phyloP scores from a whole-genome alignment of 2,329 filamentous ascomycete genomes.

The Cryphonectria nitschkei region DNA sequence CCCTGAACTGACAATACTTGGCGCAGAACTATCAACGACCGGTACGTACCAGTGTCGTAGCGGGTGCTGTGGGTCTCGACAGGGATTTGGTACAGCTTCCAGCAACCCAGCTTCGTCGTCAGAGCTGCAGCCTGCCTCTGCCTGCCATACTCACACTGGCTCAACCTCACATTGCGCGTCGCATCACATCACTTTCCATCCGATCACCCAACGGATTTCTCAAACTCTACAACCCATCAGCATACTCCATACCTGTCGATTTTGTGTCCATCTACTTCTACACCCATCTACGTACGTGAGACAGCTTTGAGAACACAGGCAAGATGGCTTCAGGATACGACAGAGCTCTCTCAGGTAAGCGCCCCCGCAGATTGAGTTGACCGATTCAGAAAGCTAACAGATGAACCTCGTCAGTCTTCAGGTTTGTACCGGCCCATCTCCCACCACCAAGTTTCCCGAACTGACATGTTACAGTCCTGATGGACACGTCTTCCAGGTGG shows the following conservation, averaged over 20 bases:
- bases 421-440: constrained; percentile 58
- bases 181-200: constrained; percentile 9
- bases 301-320: constrained; percentile 16
- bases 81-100: constrained; percentile 16
- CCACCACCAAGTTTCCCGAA: neutral
- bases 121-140: constrained; percentile 33
- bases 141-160: neutral
- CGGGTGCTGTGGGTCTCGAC: neutral
- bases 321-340: constrained; percentile 93
- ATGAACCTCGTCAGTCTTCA: constrained; percentile 70
- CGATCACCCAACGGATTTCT: constrained; percentile 17
- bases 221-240: constrained; percentile 23
- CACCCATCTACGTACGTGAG: neutral
- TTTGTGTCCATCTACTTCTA: neutral
- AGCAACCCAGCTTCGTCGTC: constrained; percentile 29
- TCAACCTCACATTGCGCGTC: constrained; percentile 29
- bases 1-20: neutral
- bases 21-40: neutral
- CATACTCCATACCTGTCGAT: constrained; percentile 1
- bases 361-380: constrained; percentile 25
- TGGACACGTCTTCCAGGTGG: constrained; percentile 99
- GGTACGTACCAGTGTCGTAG: neutral
- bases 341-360: constrained; percentile 95
- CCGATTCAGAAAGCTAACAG: constrained; percentile 47
- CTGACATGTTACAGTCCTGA: constrained; percentile 72